Evolutionary conservation across 225 moss, liverwort and hornwort genomes (phyloP), one percentile per base, ranked within the genome.

Genomic region (Asterella californica): DNA sequence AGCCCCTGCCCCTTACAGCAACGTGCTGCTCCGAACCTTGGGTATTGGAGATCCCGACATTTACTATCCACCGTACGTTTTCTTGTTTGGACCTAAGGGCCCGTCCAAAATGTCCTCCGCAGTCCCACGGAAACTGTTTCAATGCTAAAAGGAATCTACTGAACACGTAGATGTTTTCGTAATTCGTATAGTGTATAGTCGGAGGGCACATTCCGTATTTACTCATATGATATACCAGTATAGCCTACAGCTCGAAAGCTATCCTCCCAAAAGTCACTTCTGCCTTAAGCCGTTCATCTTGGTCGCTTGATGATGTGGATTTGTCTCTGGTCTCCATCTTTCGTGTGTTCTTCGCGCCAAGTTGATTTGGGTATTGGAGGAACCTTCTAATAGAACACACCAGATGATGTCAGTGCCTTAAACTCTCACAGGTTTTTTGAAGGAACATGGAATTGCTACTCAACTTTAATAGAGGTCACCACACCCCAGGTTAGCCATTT

Each of bases 381-480:
- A 30, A 15, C 14, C 1, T 32, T 67, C 4, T 11, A 9, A 32
- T 67, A 4, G 33, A 67, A 10, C 67, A 37, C 9, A 24, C 19
- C 57, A 24, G 19, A 24, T 5, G 19, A 24, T 57, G 57, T 57
- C 57, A 6, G 19, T 57, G 57, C 3, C 22, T 24, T 21, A 14
- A 14, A 67, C 29, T 32, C 67, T 33, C 70, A 53, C 84, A 99
- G 97, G 68, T 94, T 94, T 81, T 99, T 99, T 78, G 83, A 91
- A 80, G 97, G 97, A 69, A 91, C 89, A 59, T 99, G 97, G 97
- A 90, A 88, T 76, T 99, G 97, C 82, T 90, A 83, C 85, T 99
- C 97, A 72, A 93, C 94, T 62, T 88, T 99, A 64, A 86, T 91
- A 68, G 91, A 93, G 25, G 90, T 94, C 48, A 92, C 92, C 72